These are phyloP conservation scores for Penicillium sp. DNA, from an alignment of 2,329 filamentous ascomycete genomes.

Conservation along the genomic window DNA sequence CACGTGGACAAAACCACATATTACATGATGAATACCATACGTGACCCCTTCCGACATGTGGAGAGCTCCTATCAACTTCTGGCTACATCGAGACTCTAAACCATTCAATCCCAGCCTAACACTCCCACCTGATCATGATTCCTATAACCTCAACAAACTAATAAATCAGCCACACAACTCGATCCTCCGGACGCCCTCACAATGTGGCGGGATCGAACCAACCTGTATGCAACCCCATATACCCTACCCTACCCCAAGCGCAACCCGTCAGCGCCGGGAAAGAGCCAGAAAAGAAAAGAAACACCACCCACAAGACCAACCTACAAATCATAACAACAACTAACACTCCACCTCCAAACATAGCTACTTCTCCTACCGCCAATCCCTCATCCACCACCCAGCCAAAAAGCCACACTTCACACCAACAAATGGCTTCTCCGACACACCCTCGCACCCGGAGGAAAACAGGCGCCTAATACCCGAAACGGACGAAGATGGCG, in stretches of 20 bases:
- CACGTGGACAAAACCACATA: neutral
- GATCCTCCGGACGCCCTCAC: conserved; percentile 50
- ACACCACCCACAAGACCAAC: conserved; percentile 2
- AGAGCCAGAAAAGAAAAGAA: neutral
- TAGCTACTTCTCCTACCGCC: conserved; percentile 97
- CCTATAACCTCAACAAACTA: conserved; percentile 10
- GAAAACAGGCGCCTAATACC: conserved; percentile 83
- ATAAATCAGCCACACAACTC: conserved; percentile 17
- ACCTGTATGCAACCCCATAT: conserved; percentile 64
- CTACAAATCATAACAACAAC: conserved; percentile 1
- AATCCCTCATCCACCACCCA: conserved; percentile 95
- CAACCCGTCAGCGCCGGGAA: neutral
- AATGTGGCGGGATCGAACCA: conserved; percentile 99
- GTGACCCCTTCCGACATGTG: conserved; percentile 7
- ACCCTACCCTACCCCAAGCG: neutral
- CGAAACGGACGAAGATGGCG: conserved; percentile 72
- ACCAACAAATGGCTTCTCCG: conserved; percentile 59
- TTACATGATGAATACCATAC: conserved; percentile 8
- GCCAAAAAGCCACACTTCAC: conserved; percentile 74
- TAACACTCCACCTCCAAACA: conserved; percentile 13
- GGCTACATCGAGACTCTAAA: neutral
- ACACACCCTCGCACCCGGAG: conserved; percentile 58
- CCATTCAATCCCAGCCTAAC: neutral
- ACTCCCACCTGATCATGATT: conserved; percentile 12
- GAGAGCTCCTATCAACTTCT: conserved; percentile 6